Base-by-base conservation (phyloP, 345 rosid species). In the Populus alba region DNA sequence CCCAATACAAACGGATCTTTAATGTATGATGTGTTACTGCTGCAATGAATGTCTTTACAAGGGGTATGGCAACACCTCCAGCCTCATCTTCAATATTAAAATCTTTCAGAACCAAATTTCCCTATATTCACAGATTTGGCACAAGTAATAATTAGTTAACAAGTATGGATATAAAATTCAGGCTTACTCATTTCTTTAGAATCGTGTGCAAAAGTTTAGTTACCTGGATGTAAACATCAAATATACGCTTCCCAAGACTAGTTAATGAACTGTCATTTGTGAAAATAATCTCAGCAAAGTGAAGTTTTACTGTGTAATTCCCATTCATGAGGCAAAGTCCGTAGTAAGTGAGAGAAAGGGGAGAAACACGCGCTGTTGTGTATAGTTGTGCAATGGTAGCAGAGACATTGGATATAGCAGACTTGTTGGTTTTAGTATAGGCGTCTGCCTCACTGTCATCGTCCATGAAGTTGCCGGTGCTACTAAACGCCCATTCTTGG, bases 381-480 rank as follows among this genome's bases (percentile, higher is more conserved):
- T 91, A 95, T 15, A 95, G 86, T 57, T 63, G 83, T 4, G 76
- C 79, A 79, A 31, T 76, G 29, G 25, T 51, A 16, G 87, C 80
- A 3, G 92, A 88, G 68, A 77, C 77, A 55, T 86, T 85, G 43
- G 88, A 81, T 81, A 93, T 77, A 77, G 81, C 75, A 7, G 97
- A 89, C 75, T 87, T 86, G 78, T 92, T 95, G 18, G 72, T 83
- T 72, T 78, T 71, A 0, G 72, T 83, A 77, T 93, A 93, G 3
- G 81, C 76, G 78, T 93, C 97, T 63, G 89, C 82, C 71, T 88
- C 92, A 62, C 83, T 83, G 79, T 89, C 80, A 70, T 92, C 84
- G 79, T 93, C 97, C 98, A 91, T 84, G 89, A 91, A 95, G 88
- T 91, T 88, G 68, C 98, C 97, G 0, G 93, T 95, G 87, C 94